Evolutionary conservation across 2,329 filamentous ascomycete genomes (phyloP).

Genomic region (Neonectria hederae): DNA sequence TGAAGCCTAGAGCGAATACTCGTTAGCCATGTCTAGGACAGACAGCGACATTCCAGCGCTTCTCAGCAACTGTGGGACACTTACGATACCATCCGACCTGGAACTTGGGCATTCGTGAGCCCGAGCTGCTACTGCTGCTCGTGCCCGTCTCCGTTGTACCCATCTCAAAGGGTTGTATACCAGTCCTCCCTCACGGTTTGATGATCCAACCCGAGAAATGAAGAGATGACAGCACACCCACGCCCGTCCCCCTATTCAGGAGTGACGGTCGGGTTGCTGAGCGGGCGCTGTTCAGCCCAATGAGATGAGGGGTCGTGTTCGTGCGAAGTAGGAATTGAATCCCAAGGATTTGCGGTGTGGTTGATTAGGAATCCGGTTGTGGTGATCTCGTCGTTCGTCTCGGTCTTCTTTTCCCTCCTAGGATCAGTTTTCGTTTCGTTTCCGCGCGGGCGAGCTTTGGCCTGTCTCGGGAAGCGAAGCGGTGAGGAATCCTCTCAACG

Average conservation of each 20-base stretch:
- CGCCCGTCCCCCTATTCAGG: constrained; percentile 40
- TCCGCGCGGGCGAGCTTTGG: not conserved
- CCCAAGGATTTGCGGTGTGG: constrained; percentile 11
- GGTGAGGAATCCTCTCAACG: constrained; percentile 9
- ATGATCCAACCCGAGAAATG: constrained; percentile 18
- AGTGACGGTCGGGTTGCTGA: constrained; percentile 36
- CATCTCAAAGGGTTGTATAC: constrained; percentile 35
- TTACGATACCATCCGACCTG: constrained; percentile 61
- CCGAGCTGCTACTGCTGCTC: constrained; percentile 41
- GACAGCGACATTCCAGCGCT: constrained; percentile 32
- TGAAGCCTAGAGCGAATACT: constrained; percentile 58
- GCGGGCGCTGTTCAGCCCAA: constrained; percentile 21
- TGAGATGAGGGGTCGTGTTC: not conserved
- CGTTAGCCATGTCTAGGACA: constrained; percentile 33
- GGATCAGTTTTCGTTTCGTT: constrained; percentile 17
- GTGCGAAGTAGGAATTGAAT: constrained; percentile 28
- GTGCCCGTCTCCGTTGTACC: constrained; percentile 39
- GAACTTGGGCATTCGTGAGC: constrained; percentile 48
- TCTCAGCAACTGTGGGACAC: constrained; percentile 37
- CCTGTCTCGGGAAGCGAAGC: constrained; percentile 32
- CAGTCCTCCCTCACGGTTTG: constrained; percentile 28
- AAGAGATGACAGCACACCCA: constrained; percentile 28
- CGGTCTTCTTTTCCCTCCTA: constrained; percentile 13
- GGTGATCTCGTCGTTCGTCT: constrained; percentile 13
- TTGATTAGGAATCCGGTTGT: constrained; percentile 15